These are phyloP conservation scores for Fusarium newnesense DNA, from an alignment of 2,329 filamentous ascomycete species.

Conservation along the genomic window DNA sequence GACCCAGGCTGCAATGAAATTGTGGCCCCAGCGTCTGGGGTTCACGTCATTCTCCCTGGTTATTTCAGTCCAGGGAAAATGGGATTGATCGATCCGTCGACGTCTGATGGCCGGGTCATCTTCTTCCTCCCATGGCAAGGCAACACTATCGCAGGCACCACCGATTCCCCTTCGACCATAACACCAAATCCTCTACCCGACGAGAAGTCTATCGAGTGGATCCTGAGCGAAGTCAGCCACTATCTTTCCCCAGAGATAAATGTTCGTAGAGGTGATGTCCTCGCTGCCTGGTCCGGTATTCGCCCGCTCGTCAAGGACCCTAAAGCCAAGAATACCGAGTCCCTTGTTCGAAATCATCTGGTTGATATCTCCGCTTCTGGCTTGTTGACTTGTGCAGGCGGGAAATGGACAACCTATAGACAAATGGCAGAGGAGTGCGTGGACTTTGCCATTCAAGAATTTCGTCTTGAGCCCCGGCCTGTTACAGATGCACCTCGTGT, in stretches of 20 bases:
- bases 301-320: slow-evolving; percentile 87
- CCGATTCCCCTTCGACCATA: slow-evolving; percentile 80
- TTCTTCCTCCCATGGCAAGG: slow-evolving; percentile 96
- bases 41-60: slow-evolving; percentile 86
- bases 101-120: slow-evolving; percentile 88
- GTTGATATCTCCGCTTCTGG: slow-evolving; percentile 83
- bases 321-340: slow-evolving; percentile 85
- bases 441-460: slow-evolving; percentile 78
- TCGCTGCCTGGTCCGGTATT: slow-evolving; percentile 90
- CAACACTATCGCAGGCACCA: slow-evolving; percentile 91
- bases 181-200: slow-evolving; percentile 83
- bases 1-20: slow-evolving; percentile 78
- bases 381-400: slow-evolving; percentile 85
- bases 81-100: slow-evolving; percentile 87
- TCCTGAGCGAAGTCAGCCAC: slow-evolving; percentile 82
- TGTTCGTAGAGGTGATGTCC: slow-evolving; percentile 85
- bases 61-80: slow-evolving; percentile 88
- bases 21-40: slow-evolving; percentile 85
- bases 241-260: slow-evolving; percentile 88
- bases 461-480: slow-evolving; percentile 68
- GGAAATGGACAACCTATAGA: slow-evolving; percentile 93
- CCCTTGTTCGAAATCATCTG: slow-evolving; percentile 87
- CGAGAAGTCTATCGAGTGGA: slow-evolving; percentile 89
- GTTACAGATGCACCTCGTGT: slow-evolving; percentile 72
- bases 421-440: slow-evolving; percentile 94